These are phyloP conservation scores for Sporothrix pallida DNA, from an alignment of 2,329 filamentous ascomycete genomes.

Conservation along the genomic window DNA sequence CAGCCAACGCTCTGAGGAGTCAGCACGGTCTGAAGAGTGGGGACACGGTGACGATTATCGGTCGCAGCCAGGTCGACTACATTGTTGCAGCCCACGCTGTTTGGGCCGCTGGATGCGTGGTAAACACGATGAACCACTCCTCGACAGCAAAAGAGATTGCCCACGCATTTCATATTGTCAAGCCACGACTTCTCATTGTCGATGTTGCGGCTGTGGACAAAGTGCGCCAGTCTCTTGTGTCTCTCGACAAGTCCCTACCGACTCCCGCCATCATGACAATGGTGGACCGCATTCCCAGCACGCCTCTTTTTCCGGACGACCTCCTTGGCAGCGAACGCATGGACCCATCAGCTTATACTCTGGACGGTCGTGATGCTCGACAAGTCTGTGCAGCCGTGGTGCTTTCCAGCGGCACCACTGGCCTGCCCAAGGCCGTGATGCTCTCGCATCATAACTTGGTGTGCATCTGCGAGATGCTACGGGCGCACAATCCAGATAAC, in stretches of 20 bases:
- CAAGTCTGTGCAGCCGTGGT: constrained; percentile 37
- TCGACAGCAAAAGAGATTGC: background rate
- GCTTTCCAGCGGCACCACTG: constrained; percentile 57
- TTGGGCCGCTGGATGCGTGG: constrained; percentile 12
- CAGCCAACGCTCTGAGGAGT: background rate
- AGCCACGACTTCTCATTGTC: constrained; percentile 17
- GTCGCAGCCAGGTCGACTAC: constrained; percentile 13
- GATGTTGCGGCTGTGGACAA: background rate
- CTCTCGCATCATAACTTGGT: constrained; percentile 55
- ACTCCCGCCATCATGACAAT: background rate
- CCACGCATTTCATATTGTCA: background rate
- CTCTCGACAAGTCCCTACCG: background rate
- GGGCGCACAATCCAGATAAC: constrained; percentile 43
- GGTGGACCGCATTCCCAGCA: background rate
- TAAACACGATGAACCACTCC: constrained; percentile 11
- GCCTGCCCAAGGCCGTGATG: constrained; percentile 54
- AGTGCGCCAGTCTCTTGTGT: background rate
- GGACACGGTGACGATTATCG: background rate
- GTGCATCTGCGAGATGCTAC: constrained; percentile 44
- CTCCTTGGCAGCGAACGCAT: background rate
- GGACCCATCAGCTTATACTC: background rate
- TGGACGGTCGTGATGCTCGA: constrained; percentile 2
- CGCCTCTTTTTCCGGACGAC: background rate
- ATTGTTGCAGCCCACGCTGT: background rate
- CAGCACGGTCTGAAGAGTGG: background rate